A percentile compares a stretch with the other conserved stretches of the same genome.
Conservation (phyloP, 2,329 filamentous ascomycete genomes). For the Aspergillus awamori region DNA sequence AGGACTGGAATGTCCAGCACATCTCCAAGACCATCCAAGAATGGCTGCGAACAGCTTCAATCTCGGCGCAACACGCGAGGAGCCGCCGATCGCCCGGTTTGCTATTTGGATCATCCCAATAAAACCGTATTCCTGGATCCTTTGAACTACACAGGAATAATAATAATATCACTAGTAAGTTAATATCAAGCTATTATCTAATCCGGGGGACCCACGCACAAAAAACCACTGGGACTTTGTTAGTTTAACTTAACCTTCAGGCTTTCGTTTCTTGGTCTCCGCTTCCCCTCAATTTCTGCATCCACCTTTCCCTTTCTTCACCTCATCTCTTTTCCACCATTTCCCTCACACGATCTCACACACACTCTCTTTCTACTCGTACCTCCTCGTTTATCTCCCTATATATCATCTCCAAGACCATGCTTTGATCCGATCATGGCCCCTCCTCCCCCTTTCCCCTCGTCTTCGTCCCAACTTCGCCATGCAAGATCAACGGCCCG, state of each 20-base stretch:
- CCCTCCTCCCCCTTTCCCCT: background rate
- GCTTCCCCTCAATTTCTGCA: conserved; percentile 4
- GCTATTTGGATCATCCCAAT: background rate
- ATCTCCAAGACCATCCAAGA: too few species aligned
- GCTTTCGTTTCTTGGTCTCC: background rate
- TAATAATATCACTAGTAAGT: too few species aligned
- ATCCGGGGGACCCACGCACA: background rate
- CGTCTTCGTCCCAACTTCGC: conserved; percentile 15
- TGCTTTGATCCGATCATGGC: conserved; percentile 5
- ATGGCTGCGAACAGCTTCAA: background rate
- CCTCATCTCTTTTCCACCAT: conserved; percentile 6
- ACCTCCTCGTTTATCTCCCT: conserved; percentile 7
- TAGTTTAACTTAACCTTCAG: too few species aligned
- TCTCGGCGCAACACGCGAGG: background rate
- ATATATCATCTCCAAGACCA: background rate
- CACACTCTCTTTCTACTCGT: background rate
- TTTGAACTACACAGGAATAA: too few species aligned
- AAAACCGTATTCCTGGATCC: too few species aligned
- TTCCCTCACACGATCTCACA: background rate
- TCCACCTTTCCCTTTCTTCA: conserved; percentile 2
- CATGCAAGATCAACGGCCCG: conserved; percentile 40
- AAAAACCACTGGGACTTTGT: background rate
- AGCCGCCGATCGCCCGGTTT: background rate
- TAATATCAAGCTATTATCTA: background rate
- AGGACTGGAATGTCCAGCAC: too few species aligned